phyloP scores from a whole-genome alignment of 192 early-diverging fungal species.

The Kickxella alabastrina region DNA sequence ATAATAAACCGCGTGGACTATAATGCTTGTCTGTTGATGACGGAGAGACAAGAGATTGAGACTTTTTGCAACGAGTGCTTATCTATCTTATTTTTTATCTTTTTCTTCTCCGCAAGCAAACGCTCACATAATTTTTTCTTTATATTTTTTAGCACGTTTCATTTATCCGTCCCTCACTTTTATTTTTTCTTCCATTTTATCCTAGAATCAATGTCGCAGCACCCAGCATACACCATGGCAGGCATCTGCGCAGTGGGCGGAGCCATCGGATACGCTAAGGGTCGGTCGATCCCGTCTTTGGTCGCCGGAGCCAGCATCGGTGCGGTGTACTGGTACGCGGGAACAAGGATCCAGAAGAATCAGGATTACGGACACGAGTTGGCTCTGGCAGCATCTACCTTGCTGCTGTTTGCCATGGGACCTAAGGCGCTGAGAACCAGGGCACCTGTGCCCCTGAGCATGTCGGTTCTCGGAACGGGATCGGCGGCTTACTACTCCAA shows the following conservation, averaged over 20 bases:
- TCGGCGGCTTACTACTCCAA: constrained; percentile 39
- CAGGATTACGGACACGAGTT: constrained; percentile 38
- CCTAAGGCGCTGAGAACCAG: constrained; percentile 44
- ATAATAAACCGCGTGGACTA: too few species aligned
- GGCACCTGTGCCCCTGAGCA: constrained; percentile 30
- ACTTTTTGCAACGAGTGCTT: not conserved
- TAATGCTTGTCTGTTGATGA: too few species aligned
- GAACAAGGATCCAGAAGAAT: constrained; percentile 35
- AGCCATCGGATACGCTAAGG: constrained; percentile 44
- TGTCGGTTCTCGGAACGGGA: constrained; percentile 36
- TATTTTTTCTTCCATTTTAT: constrained; percentile 1
- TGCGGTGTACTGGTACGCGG: constrained; percentile 33
- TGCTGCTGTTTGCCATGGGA: constrained; percentile 42
- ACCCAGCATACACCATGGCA: constrained; percentile 45
- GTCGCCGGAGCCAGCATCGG: constrained; percentile 44
- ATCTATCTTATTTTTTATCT: not conserved
- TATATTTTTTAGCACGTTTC: not conserved
- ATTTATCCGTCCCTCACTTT: not conserved
- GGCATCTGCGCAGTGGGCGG: constrained; percentile 44
- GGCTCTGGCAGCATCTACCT: constrained; percentile 32
- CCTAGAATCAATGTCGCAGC: constrained; percentile 30
- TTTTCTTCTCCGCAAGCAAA: too few species aligned
- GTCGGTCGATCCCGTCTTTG: constrained; percentile 40
- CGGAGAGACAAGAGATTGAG: too few species aligned
- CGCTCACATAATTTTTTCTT: not conserved